Percentiles rank a stretch among this genome's conserved stretches.
Conservation (phyloP, 371 early-diverging fungal species). For the Mortierella sp. region DNA sequence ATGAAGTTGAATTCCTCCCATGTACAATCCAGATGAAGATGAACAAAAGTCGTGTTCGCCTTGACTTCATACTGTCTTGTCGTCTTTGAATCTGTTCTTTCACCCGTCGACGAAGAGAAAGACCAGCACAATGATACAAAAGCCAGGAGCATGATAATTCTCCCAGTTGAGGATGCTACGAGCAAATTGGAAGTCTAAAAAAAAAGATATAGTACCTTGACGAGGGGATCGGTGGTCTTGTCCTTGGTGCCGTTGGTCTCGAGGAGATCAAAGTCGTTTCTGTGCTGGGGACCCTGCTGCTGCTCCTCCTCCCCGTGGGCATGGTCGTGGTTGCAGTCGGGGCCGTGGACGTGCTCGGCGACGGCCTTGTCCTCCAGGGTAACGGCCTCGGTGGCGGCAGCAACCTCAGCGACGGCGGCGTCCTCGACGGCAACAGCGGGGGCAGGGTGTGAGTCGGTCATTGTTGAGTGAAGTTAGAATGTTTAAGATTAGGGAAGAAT, state of each 20-base stretch:
- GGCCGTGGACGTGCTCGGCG: constrained; percentile 50
- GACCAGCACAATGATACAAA: neutral
- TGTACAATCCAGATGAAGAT: constrained; percentile 3
- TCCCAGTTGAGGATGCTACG: neutral
- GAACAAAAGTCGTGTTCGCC: neutral
- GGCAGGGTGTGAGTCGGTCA: constrained; percentile 47
- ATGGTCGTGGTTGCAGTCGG: constrained; percentile 53
- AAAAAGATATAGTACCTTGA: constrained; percentile 47
- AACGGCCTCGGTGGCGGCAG: constrained; percentile 21
- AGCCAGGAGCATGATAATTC: neutral
- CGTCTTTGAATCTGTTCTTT: neutral
- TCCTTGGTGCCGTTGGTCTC: constrained; percentile 67
- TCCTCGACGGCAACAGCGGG: constrained; percentile 31
- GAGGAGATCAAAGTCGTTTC: constrained; percentile 74
- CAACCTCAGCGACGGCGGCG: constrained; percentile 26
- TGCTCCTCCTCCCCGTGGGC: constrained; percentile 48
- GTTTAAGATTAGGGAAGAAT: constrained; percentile 6
- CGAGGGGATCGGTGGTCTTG: constrained; percentile 73
- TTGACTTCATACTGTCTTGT: neutral
- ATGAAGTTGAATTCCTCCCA: constrained; percentile 10
- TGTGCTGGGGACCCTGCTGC: constrained; percentile 41
- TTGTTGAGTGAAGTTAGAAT: constrained; percentile 15
- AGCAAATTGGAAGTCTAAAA: neutral
- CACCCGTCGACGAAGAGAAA: neutral
- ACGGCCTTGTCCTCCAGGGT: constrained; percentile 29